A percentile compares a stretch with the other conserved stretches of the same genome.
These are phyloP conservation scores for Aspergillus sp. DNA, from an alignment of 2,329 filamentous ascomycete genomes.

Conservation along the genomic window DNA sequence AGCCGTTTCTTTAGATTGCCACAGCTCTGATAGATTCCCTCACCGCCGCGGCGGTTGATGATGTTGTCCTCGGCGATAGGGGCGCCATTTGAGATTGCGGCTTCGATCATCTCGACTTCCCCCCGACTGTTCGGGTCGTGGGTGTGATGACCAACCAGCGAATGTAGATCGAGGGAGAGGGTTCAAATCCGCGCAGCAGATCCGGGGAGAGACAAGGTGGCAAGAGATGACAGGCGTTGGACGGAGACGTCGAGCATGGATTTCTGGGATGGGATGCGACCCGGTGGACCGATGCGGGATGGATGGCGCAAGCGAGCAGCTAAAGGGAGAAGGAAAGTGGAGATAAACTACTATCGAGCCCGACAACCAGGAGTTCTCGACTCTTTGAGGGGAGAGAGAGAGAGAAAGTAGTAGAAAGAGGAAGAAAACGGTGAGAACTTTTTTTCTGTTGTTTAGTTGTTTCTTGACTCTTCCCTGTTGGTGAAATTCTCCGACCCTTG, in stretches of 20 bases:
- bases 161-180: background rate
- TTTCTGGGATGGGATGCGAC: slow-evolving; percentile 17
- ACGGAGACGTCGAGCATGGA: slow-evolving; percentile 24
- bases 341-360: slow-evolving; percentile 1
- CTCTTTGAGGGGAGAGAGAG: background rate
- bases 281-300: slow-evolving; percentile 22
- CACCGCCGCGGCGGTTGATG: slow-evolving; percentile 94
- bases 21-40: slow-evolving; percentile 95
- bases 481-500: slow-evolving; percentile 6
- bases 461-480: background rate
- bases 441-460: background rate
- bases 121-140: slow-evolving; percentile 8
- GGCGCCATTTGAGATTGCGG: slow-evolving; percentile 27
- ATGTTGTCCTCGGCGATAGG: slow-evolving; percentile 78
- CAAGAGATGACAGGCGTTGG: slow-evolving; percentile 21
- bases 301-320: slow-evolving; percentile 21
- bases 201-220: slow-evolving; percentile 8
- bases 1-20: slow-evolving; percentile 77
- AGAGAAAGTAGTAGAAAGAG: no score
- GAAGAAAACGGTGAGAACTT: background rate
- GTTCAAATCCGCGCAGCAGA: slow-evolving; percentile 29
- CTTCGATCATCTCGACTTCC: slow-evolving; percentile 30
- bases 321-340: slow-evolving; percentile 14
- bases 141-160: background rate
- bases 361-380: no score